Evolutionary conservation across 1,284 basidiomycete genomes (phyloP), one percentile per base, ranked within the genome.

Genomic region (Singerocomus rubriflavus): DNA sequence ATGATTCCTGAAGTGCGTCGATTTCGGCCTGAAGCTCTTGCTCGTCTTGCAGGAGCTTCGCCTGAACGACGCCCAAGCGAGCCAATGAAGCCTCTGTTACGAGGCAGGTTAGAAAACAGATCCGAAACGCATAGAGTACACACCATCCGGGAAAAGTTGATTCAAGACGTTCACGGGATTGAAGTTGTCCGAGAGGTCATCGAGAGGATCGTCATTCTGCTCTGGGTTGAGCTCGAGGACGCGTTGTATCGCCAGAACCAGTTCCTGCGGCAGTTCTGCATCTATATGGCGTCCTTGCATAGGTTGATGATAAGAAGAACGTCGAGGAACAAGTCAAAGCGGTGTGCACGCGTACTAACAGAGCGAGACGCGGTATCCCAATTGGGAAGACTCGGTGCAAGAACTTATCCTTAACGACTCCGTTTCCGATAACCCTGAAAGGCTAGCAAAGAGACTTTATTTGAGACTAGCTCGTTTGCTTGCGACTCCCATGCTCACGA

Each of bases 91-190:
- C 77, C 71, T 90, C 88, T 91, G 62, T 37, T 53, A 36, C 12
- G 45, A 36, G 16, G 7, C 30, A 21, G 32, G 27, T 57, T 33
- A 54, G 33, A 13, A 49, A 44, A 7, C 31, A 29, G 27, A 44
- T 29, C 17, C 16, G 38, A 34, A 17, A 38, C 13, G 27, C 8
- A 31, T 29, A 25, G 38, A 30, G 35, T 36, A 68, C 81, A 52
- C 55, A 90, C 89, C 90, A 66, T 90, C 76, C 1, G 88, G 88
- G 60, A 92, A 88, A 57, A 88, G 78, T 38, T 75, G 73, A 57
- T 92, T 92, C 49, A 92, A 71, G 9, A 84, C 73, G 44, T 78
- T 71, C 8, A 81, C 69, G 0, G 81, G 71, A 58, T 73, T 76
- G 66, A 90, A 88, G 43, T 78, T 73, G 42, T 74, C 74, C 0